A percentile compares a stretch with the other conserved stretches of the same genome.
Conservation (phyloP, 2,329 filamentous ascomycete species). For the Clathrospora elynae region DNA sequence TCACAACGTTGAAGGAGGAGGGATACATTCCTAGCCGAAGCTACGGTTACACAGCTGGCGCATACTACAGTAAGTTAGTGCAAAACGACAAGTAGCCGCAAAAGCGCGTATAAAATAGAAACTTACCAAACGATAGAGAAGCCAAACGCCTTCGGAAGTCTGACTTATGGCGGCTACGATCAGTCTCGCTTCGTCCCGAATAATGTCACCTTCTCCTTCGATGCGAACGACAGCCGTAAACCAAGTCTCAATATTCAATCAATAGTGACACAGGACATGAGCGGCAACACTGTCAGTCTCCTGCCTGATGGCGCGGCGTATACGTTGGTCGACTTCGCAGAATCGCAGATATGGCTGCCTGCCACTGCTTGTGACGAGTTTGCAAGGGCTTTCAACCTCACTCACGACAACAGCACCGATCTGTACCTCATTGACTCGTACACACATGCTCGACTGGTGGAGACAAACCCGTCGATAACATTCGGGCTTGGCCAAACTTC, state of each 20-base stretch:
- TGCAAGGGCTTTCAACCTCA: constrained; percentile 44
- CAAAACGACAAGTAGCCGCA: too few relatives aligned
- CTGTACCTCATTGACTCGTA: constrained; percentile 45
- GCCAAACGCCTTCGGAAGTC: constrained; percentile 31
- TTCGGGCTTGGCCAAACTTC: constrained; percentile 36
- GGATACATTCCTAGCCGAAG: constrained; percentile 22
- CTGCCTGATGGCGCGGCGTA: constrained; percentile 19
- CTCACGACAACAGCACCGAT: constrained; percentile 40
- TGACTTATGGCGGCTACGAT: constrained; percentile 50
- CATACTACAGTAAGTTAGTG: constrained; percentile 22
- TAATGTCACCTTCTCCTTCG: constrained; percentile 29
- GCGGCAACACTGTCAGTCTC: constrained; percentile 29
- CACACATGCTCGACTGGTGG: constrained; percentile 28
- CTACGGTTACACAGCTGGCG: constrained; percentile 29
- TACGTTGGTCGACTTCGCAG: constrained; percentile 43
- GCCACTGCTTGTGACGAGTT: constrained; percentile 42
- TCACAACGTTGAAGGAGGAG: constrained; percentile 18
- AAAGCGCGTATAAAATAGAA: too few relatives aligned
- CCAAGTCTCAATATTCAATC: constrained; percentile 26
- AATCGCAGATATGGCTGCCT: constrained; percentile 49
- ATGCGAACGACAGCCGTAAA: constrained; percentile 25
- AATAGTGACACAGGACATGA: constrained; percentile 24
- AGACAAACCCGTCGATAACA: constrained; percentile 37
- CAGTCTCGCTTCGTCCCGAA: constrained; percentile 34
- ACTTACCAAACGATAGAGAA: constrained; percentile 14